These are phyloP conservation scores for Yamadazyma oceani DNA, from an alignment of 1,139 yeast species.

Conservation along the genomic window DNA sequence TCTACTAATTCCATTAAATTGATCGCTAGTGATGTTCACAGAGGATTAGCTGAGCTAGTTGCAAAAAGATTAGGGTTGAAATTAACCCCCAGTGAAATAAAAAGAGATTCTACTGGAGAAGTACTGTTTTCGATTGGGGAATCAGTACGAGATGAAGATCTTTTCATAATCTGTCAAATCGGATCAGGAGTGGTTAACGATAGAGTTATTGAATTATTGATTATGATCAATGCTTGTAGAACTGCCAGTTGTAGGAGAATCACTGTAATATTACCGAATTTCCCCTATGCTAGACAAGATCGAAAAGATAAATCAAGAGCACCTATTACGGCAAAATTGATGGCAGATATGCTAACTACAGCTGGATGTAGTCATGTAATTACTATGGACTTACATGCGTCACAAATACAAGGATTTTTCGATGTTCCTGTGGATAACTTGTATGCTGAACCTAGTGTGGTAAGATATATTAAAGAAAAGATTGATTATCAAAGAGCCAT, in stretches of 20 bases:
- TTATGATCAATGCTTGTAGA: conserved; percentile 74
- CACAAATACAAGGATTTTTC: conserved; percentile 83
- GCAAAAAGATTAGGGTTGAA: conserved; percentile 63
- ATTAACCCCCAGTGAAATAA: conserved; percentile 64
- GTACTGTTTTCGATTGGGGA: conserved; percentile 95
- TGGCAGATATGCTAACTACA: conserved; percentile 73
- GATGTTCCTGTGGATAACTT: conserved; percentile 79
- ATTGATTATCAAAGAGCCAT: conserved; percentile 50
- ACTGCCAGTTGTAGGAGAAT: conserved; percentile 78
- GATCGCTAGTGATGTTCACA: conserved; percentile 88
- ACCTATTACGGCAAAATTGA: conserved; percentile 76
- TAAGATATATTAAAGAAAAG: conserved; percentile 63
- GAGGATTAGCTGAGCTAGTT: conserved; percentile 78
- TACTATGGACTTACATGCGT: conserved; percentile 82
- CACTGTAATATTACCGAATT: conserved; percentile 77
- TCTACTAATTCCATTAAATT: conserved; percentile 84
- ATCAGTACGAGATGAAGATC: conserved; percentile 94
- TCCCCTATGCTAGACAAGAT: conserved; percentile 83
- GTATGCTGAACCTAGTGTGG: conserved; percentile 77
- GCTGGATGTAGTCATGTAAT: conserved; percentile 83
- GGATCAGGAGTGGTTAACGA: conserved; percentile 74
- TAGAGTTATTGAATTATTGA: conserved; percentile 66
- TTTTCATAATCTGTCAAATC: conserved; percentile 65
- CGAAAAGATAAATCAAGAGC: conserved; percentile 81
- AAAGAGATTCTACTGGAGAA: conserved; percentile 71